Evolutionary conservation across 2,329 filamentous ascomycete genomes (phyloP), one percentile per base, ranked within the genome.

Genomic region (Bimuria novae-zelandiae): DNA sequence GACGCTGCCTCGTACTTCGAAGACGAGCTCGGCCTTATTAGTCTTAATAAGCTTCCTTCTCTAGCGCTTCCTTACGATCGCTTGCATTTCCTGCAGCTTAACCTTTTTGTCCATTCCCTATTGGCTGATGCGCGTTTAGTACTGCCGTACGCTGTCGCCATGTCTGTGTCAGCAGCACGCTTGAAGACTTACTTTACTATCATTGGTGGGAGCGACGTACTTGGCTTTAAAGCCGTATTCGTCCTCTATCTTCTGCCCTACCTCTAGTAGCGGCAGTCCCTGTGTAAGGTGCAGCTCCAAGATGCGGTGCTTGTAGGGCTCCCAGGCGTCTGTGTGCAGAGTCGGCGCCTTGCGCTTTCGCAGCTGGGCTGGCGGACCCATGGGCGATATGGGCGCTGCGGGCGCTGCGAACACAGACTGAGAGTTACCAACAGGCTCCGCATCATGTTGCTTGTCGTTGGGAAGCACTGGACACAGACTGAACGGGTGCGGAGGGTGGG

Each of bases 71-170:
- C 61, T 43, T 10, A 67, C 59, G 10, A 67, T 65, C 7, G 62
- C 61, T 45, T 35, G 14, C 57, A 63, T 65, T 44, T 67, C 63
- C 4, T 49, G 8, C 0, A 49, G 19, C 42, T 62, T 67, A 19
- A 64, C 33, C 12, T 67, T 64, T 47, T 65, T 67, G 49, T 61
- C 57, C 11, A 54, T 39, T 7, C 52, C 45, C 64, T 57, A 65
- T 36, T 62, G 44, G 12, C 19, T 60, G 30, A 65, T 56, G 11
- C 55, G 57, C 29, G 45, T 57, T 25, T 57, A 52, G 39, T 65
- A 66, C 36, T 67, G 62, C 21, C 62, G 52, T 32, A 52, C 2
- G 19, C 62, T 65, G 23, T 23, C 25, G 10, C 16, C 40, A 46
- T 10, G 12, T 4, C 22, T 30, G 19, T 49, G 36, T 33, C 21